These are phyloP conservation scores for Fusarium sp. DNA, from an alignment of 2,329 filamentous ascomycete species.

Conservation along the genomic window DNA sequence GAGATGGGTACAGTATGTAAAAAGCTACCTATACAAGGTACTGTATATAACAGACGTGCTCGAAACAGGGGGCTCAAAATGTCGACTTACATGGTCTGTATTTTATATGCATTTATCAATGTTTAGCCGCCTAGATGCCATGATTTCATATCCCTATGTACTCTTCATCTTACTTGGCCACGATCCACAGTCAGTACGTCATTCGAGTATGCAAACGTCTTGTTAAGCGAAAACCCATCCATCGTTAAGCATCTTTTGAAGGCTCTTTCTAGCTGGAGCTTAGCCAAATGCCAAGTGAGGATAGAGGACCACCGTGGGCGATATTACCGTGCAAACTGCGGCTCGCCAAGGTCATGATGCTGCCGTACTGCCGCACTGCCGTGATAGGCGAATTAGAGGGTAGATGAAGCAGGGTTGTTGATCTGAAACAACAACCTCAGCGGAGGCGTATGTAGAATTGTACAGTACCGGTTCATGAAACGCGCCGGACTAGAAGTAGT, in stretches of 20 bases:
- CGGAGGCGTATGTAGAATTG: neutral
- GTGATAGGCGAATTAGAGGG: slow-evolving; percentile 16
- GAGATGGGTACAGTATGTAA: too few species aligned
- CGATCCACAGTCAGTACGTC: neutral
- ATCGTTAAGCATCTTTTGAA: slow-evolving; percentile 8
- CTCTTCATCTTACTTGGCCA: too few species aligned
- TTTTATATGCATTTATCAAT: too few species aligned
- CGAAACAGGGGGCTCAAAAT: too few species aligned
- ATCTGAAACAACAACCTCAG: neutral
- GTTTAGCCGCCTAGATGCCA: too few species aligned
- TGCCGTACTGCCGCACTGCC: slow-evolving; percentile 14
- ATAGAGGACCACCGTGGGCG: neutral
- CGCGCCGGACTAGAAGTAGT: too few species aligned
- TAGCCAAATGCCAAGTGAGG: slow-evolving; percentile 1
- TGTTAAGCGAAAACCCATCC: neutral
- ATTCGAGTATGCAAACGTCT: neutral
- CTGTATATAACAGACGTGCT: too few species aligned
- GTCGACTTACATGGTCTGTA: neutral
- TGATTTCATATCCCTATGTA: too few species aligned
- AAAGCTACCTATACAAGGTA: too few species aligned
- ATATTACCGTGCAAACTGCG: neutral
- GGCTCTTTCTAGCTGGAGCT: neutral
- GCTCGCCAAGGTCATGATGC: slow-evolving; percentile 9
- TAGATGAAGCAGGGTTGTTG: slow-evolving; percentile 2
- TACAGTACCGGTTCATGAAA: too few species aligned